These are phyloP conservation scores for Fusarium brevicatenulatum DNA, from an alignment of 2,329 filamentous ascomycete species.

Conservation along the genomic window DNA sequence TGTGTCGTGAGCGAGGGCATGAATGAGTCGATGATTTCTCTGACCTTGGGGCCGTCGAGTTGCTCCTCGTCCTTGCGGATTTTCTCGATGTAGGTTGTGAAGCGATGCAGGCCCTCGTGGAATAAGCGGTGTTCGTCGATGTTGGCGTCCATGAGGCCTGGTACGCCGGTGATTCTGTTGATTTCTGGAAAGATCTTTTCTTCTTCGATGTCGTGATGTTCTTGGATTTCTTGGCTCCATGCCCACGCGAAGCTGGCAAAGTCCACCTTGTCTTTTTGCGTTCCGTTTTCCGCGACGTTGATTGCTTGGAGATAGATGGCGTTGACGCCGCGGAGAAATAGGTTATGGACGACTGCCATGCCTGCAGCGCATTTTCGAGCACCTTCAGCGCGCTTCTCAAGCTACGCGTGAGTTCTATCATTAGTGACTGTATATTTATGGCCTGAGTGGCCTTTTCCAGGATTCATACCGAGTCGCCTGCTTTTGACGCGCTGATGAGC, in stretches of 20 bases:
- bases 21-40: conserved; percentile 42
- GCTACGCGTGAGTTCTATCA: neutral
- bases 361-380: conserved; percentile 40
- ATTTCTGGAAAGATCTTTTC: conserved; percentile 52
- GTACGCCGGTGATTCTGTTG: conserved; percentile 48
- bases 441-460: fast-evolving
- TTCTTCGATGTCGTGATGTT: conserved; percentile 55
- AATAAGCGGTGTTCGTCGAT: conserved; percentile 55
- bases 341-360: conserved; percentile 52
- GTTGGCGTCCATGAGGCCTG: conserved; percentile 54
- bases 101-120: conserved; percentile 48
- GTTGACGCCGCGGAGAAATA: conserved; percentile 51
- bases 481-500: conserved; percentile 43
- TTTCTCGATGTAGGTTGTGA: conserved; percentile 47
- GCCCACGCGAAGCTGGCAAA: conserved; percentile 48
- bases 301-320: conserved; percentile 51
- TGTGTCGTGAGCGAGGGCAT: conserved; percentile 49
- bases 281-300: conserved; percentile 45
- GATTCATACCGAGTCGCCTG: conserved; percentile 38
- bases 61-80: conserved; percentile 43
- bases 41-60: conserved; percentile 46
- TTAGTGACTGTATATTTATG: fast-evolving
- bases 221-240: conserved; percentile 48
- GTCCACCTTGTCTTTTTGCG: conserved; percentile 46
- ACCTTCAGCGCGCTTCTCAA: conserved; percentile 33